Evolutionary conservation across 23 red algal species (phyloP), one percentile per base, ranked within the genome.

Genomic region (Cyanidioschyzon merolae): DNA sequence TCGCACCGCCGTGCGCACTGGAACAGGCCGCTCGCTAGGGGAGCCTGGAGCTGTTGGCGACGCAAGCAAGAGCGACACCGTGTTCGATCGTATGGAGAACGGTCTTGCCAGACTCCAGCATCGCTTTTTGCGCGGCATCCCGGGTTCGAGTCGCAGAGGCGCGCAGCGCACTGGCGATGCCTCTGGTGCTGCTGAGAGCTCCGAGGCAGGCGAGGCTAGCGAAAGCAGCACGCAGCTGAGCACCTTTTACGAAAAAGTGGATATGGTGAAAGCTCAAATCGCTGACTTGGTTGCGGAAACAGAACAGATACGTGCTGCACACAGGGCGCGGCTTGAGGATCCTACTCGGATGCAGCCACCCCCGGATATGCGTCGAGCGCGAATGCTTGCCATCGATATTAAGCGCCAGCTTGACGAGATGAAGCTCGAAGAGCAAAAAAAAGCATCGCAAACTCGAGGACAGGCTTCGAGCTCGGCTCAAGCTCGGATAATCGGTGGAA

Each of bases 401-500:
- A 81, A 81, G 24, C 78, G 41, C 18, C 37, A 71, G 1, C 68
- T 81, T 7, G 45, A 81, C 41, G 34, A 29, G 18, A 81, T 81
- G 38, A 81, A 81, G 50, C 39, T 57, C 38, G 58, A 58, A 12
- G 54, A 81, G 54, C 34, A 67, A 36, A 26, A 39, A 30, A 34
- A 39, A 30, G 50, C 40, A 15, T 40, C 59, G 68, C 45, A 35
- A 37, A 58, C 37, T n/a, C 39, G 41, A 34, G 78, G 59, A 35
- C 59, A 81, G 45, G 40, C 45, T 1, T 39, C 37, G 15, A 30
- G 29, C 0, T 81, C 58, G 39, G 78, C 78, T 40, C 45, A 81
- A 57, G 78, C 41, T 16, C 78, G 78, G 38, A 81, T 81, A 38
- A 35, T 50, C 41, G 78, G 41, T 36, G 78, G 78, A 58, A 81